Conservation (phyloP, 2,329 filamentous ascomycete species). For the Trichoderma koningiopsis region DNA sequence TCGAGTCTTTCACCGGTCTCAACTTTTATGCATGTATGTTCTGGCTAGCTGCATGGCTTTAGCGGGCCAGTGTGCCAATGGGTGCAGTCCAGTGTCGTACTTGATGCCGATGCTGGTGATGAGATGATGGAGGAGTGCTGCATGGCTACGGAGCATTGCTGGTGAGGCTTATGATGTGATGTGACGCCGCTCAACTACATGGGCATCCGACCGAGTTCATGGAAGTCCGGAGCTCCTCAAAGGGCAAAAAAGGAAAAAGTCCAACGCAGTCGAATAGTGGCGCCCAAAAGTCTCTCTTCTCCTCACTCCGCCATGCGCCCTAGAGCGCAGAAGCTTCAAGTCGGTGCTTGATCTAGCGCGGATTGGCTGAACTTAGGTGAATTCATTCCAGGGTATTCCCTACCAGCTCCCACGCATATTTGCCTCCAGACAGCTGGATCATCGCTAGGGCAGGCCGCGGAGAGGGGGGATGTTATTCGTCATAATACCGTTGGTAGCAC, state of each 20-base stretch:
- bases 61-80: constrained; percentile 12
- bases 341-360: not conserved
- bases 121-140: not conserved
- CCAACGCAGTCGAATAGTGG: not conserved
- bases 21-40: constrained; percentile 18
- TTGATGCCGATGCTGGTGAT: not conserved
- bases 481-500: not conserved
- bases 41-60: constrained; percentile 3
- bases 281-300: not conserved
- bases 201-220: not conserved
- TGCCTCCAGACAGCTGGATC: constrained; percentile 1
- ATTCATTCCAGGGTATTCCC: constrained; percentile 12
- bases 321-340: not conserved
- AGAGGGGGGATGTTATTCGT: constrained; percentile 1
- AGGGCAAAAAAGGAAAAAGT: not conserved
- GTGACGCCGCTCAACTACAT: not conserved
- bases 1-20: constrained; percentile 12
- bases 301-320: not conserved
- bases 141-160: not conserved
- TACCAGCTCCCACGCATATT: not conserved
- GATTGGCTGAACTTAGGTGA: not conserved
- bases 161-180: constrained; percentile 3
- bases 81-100: constrained; percentile 1
- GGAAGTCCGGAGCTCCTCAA: not conserved
- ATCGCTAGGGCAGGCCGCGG: not conserved